Percentiles rank a stretch among this genome's conserved stretches.
Conservation (phyloP, 2,329 filamentous ascomycete genomes). For the Verticillium nubilum region DNA sequence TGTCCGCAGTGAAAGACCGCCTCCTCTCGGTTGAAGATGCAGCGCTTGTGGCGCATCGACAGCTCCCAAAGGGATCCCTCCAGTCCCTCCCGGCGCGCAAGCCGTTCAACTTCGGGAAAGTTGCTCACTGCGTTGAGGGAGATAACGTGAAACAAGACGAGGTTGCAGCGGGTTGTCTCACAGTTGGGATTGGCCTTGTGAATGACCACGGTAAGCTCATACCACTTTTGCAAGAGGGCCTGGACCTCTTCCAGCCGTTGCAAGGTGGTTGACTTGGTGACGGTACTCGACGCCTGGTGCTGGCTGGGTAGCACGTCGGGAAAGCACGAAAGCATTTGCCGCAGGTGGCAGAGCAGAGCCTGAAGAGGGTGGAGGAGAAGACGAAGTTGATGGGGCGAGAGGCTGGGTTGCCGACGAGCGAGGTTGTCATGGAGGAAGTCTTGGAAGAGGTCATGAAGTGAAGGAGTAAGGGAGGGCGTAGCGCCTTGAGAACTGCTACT, state of each 20-base stretch:
- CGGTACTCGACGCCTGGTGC: constrained; percentile 33
- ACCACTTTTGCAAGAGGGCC: constrained; percentile 59
- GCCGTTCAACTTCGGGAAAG: constrained; percentile 61
- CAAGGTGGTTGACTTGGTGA: constrained; percentile 56
- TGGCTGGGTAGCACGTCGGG: constrained; percentile 45
- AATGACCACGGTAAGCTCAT: constrained; percentile 54
- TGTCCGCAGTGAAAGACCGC: constrained; percentile 64
- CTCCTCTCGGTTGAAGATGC: constrained; percentile 58
- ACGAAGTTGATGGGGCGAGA: constrained; percentile 54
- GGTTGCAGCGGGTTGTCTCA: constrained; percentile 56
- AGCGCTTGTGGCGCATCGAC: constrained; percentile 53
- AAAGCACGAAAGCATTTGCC: constrained; percentile 61
- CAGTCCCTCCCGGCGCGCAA: constrained; percentile 56
- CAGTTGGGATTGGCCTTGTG: constrained; percentile 51
- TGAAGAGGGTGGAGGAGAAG: constrained; percentile 65
- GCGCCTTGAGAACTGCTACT: constrained; percentile 43
- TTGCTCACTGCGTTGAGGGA: constrained; percentile 63
- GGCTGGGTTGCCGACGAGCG: constrained; percentile 34
- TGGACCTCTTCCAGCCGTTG: constrained; percentile 60
- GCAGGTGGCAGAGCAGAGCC: constrained; percentile 56
- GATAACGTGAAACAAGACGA: constrained; percentile 67
- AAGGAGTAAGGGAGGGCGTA: constrained; percentile 42
- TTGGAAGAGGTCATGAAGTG: constrained; percentile 60
- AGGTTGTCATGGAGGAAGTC: constrained; percentile 63
- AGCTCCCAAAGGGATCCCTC: constrained; percentile 51